A percentile compares a stretch with the other conserved stretches of the same genome.
Conservation (phyloP, 352 stramenopile genomes). For the Globisporangium mamillatum region DNA sequence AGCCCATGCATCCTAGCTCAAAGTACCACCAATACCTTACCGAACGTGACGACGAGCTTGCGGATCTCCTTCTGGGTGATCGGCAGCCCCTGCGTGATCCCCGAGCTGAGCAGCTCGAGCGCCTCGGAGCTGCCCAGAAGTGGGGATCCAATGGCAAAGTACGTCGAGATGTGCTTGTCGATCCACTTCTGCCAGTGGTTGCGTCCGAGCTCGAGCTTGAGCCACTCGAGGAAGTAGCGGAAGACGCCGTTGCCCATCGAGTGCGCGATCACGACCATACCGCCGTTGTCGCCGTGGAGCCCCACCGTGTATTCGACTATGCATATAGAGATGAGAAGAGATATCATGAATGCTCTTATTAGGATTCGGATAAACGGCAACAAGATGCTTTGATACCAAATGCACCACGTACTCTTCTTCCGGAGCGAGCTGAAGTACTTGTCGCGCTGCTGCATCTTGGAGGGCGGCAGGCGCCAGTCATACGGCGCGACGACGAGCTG, state of each 20-base stretch:
- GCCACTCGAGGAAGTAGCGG: constrained; percentile 81
- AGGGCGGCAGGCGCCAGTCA: constrained; percentile 77
- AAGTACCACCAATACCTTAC: constrained; percentile 21
- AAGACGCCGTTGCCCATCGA: constrained; percentile 82
- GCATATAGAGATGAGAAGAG: constrained; percentile 7
- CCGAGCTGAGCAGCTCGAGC: constrained; percentile 66
- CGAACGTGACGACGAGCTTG: constrained; percentile 70
- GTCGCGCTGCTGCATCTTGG: constrained; percentile 68
- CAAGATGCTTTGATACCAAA: not conserved
- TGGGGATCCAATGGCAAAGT: constrained; percentile 71
- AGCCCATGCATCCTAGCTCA: not conserved
- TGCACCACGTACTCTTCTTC: constrained; percentile 53
- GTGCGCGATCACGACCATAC: constrained; percentile 75
- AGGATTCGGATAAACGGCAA: not conserved
- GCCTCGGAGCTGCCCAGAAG: constrained; percentile 68
- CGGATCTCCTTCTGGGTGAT: constrained; percentile 65
- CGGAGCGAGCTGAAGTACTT: constrained; percentile 74
- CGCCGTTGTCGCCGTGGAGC: constrained; percentile 38
- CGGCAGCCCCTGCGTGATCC: constrained; percentile 59
- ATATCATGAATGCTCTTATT: not conserved
- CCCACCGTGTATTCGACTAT: constrained; percentile 61
- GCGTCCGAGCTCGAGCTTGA: constrained; percentile 67
- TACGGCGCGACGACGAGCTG: constrained; percentile 75
- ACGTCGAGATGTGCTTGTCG: constrained; percentile 68
- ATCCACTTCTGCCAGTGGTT: constrained; percentile 80